Percentiles rank a stretch among this genome's conserved stretches.
These are phyloP conservation scores for Pythium graminicola DNA, from an alignment of 352 stramenopile genomes.

Conservation along the genomic window DNA sequence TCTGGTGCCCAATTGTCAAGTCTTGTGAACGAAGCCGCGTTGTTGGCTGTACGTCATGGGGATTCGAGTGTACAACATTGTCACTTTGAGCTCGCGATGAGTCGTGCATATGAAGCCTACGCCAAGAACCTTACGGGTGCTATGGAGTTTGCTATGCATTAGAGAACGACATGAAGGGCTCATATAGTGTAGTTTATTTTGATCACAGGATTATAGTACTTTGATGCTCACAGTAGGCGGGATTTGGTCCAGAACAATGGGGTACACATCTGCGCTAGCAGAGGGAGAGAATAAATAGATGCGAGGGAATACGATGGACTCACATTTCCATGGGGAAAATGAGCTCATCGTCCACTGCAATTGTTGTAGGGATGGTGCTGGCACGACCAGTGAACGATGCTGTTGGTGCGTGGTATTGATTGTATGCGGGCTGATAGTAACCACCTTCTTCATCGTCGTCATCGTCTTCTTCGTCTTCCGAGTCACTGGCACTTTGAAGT, in stretches of 20 bases:
- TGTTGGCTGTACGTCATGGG: slow-evolving; percentile 66
- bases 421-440: slow-evolving; percentile 23
- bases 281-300: slow-evolving; percentile 10
- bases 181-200: too few species aligned
- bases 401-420: slow-evolving; percentile 18
- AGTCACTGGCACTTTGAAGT: slow-evolving; percentile 7
- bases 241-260: not conserved
- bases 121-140: slow-evolving; percentile 48
- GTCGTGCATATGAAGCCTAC: slow-evolving; percentile 53
- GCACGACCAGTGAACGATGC: slow-evolving; percentile 14
- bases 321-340: slow-evolving; percentile 24
- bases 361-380: not conserved
- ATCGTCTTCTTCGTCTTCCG: slow-evolving; percentile 14
- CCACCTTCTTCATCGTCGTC: slow-evolving; percentile 12
- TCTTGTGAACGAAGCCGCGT: slow-evolving; percentile 78
- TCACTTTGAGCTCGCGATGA: slow-evolving; percentile 76
- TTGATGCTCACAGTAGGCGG: not conserved
- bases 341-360: slow-evolving; percentile 11
- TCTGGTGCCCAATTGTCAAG: slow-evolving; percentile 72
- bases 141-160: slow-evolving; percentile 49
- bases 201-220: not conserved
- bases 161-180: slow-evolving; percentile 1
- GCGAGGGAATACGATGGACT: not conserved
- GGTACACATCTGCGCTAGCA: not conserved
- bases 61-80: slow-evolving; percentile 50